Base-by-base conservation (phyloP, 176 grass and related monocot species). In the Paspalum vaginatum region DNA sequence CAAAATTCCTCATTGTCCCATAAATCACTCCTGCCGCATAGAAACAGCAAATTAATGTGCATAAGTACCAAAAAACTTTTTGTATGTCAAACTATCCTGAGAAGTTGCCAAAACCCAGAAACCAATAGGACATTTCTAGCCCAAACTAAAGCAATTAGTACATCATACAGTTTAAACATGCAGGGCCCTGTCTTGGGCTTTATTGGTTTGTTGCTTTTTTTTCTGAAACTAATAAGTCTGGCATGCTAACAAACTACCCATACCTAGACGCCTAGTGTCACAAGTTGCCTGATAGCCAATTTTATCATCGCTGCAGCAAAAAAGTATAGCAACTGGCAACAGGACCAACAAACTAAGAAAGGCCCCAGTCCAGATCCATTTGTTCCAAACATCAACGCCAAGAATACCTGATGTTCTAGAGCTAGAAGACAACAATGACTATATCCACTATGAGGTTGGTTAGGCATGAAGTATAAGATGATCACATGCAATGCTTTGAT, bases 311-410 rank as follows among this genome's bases (percentile, higher is more conserved):
- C n/a, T n/a, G 48, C 20, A 44, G 10, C 21, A 32, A 72, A 27
- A 27, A 27, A 49, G 4, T 22, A 4, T 43, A 14, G 27, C 43
- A 50, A 26, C 42, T 37, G n/a, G 38, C 43, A 79, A 61, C 21
- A 51, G 16, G 9, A 43, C 10, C 17, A 42, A n/a, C 46, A 11
- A 79, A 83, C 42, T 42, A 73, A 78, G 44, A 14, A 52, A n/a
- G 4, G 3, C 16, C 48, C n/a, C 59, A 64, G 59, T 60, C 37
- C 17, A 79, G 53, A 59, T 64, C n/a, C 22, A 79, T 88, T 24
- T 83, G n/a, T 60, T 83, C 21, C 59, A 88, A 63, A 48, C 58
- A 79, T 65, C 20, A 66, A 48, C 32, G 20, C 32, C 59, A 78
- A 83, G 51, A 73, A 16, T 32, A 72, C 44, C 7, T 16, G 3